Conservation (phyloP, 169 alveolate genomes). For the Plasmodium inui region DNA sequence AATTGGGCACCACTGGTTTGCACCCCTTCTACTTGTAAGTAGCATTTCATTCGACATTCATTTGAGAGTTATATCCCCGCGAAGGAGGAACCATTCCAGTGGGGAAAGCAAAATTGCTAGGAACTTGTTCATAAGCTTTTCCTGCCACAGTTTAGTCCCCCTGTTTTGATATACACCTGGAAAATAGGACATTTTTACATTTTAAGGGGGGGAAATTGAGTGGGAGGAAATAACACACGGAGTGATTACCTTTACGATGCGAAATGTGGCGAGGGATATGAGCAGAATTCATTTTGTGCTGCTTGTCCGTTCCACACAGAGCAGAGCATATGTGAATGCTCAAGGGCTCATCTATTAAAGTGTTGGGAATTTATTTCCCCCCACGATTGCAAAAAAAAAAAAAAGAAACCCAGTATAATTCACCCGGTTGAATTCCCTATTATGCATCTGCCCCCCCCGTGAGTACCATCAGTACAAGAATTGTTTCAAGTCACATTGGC, state of each 20-base stretch:
- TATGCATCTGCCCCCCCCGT: neutral
- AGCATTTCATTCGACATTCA: neutral
- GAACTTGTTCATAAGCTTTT: neutral
- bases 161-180: neutral
- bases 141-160: neutral
- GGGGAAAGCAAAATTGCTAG: neutral
- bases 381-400: too few species aligned
- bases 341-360: neutral
- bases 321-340: neutral
- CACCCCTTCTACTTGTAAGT: neutral
- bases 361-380: neutral
- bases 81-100: neutral
- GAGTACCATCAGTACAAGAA: neutral
- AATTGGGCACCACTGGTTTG: neutral
- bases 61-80: neutral
- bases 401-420: neutral
- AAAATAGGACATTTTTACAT: neutral
- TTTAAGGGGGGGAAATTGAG: neutral
- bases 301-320: neutral
- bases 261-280: neutral
- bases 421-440: neutral
- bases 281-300: neutral
- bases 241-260: neutral
- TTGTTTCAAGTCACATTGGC: neutral
- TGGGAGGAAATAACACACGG: neutral